A percentile compares a stretch with the other conserved stretches of the same genome.
These are phyloP conservation scores for Rhynchospora pubera DNA, from an alignment of 176 grass and related monocot genomes.

Conservation along the genomic window DNA sequence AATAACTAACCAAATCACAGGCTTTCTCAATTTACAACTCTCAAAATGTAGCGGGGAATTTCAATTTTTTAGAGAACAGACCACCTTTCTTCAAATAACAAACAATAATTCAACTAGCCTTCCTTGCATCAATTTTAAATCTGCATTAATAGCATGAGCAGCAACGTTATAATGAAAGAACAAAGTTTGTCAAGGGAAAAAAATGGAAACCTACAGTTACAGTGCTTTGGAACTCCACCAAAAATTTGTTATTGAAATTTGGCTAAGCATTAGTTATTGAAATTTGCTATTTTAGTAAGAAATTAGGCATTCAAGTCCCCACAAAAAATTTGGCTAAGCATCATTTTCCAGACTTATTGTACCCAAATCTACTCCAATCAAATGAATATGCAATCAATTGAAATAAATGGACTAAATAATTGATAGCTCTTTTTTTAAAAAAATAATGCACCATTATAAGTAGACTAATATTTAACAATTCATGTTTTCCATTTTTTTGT, in stretches of 20 bases:
- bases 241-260: too few relatives aligned
- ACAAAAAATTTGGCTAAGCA: background rate
- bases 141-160: background rate
- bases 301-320: background rate
- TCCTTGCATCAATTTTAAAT: background rate
- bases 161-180: background rate
- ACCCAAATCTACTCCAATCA: background rate
- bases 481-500: background rate
- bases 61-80: conserved; percentile 3
- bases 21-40: conserved; percentile 15
- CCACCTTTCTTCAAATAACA: background rate
- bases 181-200: background rate
- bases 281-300: background rate
- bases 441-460: background rate
- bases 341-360: background rate
- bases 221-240: too few relatives aligned
- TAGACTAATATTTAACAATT: background rate
- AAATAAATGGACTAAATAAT: background rate
- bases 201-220: background rate
- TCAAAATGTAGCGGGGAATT: background rate
- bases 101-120: background rate
- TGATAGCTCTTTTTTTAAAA: background rate
- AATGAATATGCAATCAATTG: background rate
- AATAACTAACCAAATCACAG: background rate
- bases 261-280: too few relatives aligned